phyloP scores from a whole-genome alignment of 768 basidiomycete genomes.

The Saitozyma podzolica region DNA sequence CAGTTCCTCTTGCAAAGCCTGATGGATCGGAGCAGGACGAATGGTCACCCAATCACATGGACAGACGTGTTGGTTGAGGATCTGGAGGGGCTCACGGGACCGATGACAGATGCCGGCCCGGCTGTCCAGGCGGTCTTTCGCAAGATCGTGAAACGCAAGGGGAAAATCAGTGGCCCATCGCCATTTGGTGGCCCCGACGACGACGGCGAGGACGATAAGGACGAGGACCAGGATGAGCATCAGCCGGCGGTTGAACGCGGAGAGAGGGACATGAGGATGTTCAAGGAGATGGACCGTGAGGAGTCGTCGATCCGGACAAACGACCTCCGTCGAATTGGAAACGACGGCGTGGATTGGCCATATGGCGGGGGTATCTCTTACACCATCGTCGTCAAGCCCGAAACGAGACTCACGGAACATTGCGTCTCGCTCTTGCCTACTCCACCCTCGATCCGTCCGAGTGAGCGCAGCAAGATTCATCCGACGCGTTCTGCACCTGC shows the following conservation, averaged over 20 bases:
- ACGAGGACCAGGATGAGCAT: no score
- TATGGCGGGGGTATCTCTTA: conserved; percentile 34
- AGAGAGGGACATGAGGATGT: background rate
- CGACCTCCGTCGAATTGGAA: conserved; percentile 17
- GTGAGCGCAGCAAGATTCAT: no score
- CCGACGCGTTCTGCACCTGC: no score
- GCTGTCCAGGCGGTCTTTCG: conserved; percentile 2
- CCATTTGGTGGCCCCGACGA: background rate
- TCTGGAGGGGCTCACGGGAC: conserved; percentile 10
- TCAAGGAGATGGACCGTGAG: conserved; percentile 27
- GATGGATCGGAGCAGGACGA: conserved; percentile 2
- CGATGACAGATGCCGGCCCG: conserved; percentile 2
- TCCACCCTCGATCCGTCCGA: no score
- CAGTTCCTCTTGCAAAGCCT: conserved; percentile 28
- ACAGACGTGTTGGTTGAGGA: conserved; percentile 13
- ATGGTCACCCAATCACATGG: conserved; percentile 10
- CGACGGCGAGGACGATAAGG: background rate
- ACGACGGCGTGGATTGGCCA: conserved; percentile 20
- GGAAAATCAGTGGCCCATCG: no score
- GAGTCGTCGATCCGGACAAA: conserved; percentile 20
- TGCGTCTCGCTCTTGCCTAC: no score
- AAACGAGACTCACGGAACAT: no score
- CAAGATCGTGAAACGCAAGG: background rate
- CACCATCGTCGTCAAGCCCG: conserved; percentile 13
- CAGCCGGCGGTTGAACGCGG: no score